Evolutionary conservation across 2,329 filamentous ascomycete species (phyloP).

Genomic region (Cladosporium phlei): DNA sequence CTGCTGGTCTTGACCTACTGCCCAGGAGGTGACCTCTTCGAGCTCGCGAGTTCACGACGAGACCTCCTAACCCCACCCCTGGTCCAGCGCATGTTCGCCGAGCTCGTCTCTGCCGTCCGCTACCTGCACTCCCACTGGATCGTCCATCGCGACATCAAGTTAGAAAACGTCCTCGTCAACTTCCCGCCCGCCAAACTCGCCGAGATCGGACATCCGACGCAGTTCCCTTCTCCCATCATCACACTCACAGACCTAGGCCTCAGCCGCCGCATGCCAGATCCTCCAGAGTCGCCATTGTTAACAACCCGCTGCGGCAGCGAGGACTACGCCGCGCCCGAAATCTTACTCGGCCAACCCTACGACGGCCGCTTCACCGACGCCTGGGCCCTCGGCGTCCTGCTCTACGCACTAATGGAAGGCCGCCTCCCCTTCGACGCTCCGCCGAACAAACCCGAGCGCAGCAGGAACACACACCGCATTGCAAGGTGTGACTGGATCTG

Average conservation of each 20-base stretch:
- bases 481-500: conserved; percentile 94
- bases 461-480: conserved; percentile 81
- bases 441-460: conserved; percentile 69
- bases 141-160: conserved; percentile 94
- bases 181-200: conserved; percentile 61
- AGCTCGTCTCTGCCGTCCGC: conserved; percentile 76
- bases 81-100: conserved; percentile 80
- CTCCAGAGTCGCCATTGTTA: conserved; percentile 75
- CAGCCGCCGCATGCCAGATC: conserved; percentile 70
- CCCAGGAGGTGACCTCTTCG: conserved; percentile 90
- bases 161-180: conserved; percentile 95
- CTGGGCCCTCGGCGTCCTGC: conserved; percentile 88
- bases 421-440: conserved; percentile 87
- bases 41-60: conserved; percentile 72
- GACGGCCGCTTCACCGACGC: conserved; percentile 88
- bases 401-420: conserved; percentile 92
- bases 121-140: conserved; percentile 84
- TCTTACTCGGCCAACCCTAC: conserved; percentile 91
- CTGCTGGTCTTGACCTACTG: conserved; percentile 87
- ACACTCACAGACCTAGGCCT: conserved; percentile 90
- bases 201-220: conserved; percentile 61
- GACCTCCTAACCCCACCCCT: conserved; percentile 63
- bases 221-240: conserved; percentile 74
- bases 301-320: conserved; percentile 92
- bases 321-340: conserved; percentile 94